phyloP scores from a whole-genome alignment of 495 filamentous ascomycete genomes.

The Margaritispora aquatica region DNA sequence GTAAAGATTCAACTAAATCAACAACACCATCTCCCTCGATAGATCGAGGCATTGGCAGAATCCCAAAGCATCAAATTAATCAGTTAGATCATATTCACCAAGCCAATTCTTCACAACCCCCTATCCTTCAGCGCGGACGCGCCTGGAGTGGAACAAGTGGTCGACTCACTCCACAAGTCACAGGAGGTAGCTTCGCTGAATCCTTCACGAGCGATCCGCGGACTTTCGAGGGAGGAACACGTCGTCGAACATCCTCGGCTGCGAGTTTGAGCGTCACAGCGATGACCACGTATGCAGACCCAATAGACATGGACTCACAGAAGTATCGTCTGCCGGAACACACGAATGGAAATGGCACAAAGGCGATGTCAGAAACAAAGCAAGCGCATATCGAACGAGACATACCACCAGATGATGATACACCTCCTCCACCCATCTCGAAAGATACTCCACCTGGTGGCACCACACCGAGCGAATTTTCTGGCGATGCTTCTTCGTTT shows the following conservation, averaged over 20 bases:
- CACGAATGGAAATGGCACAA: slow-evolving; percentile 54
- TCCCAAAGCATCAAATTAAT: slow-evolving; percentile 67
- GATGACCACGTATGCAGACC: slow-evolving; percentile 17
- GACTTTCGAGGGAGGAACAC: slow-evolving; percentile 17
- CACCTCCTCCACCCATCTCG: slow-evolving; percentile 32
- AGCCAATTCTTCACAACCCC: slow-evolving; percentile 39
- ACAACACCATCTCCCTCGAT: slow-evolving; percentile 21
- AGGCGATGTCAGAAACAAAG: slow-evolving; percentile 43
- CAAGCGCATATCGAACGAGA: slow-evolving; percentile 46
- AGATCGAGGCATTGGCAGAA: slow-evolving; percentile 52
- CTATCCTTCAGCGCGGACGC: slow-evolving; percentile 53
- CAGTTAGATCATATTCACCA: slow-evolving; percentile 59
- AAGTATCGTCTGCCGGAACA: slow-evolving; percentile 61
- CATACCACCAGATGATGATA: slow-evolving; percentile 30
- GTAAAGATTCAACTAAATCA: slow-evolving; percentile 36
- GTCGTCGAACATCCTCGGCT: slow-evolving; percentile 13
- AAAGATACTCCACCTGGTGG: slow-evolving; percentile 39
- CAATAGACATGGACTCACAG: slow-evolving; percentile 51
- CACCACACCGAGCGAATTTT: slow-evolving; percentile 30
- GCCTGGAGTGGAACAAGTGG: slow-evolving; percentile 43
- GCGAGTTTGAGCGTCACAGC: slow-evolving; percentile 13
- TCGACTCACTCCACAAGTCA: slow-evolving; percentile 21
- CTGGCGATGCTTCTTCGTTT: slow-evolving; percentile 32
- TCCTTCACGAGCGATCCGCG: slow-evolving; percentile 12
- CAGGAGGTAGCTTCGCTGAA: slow-evolving; percentile 13